These are phyloP conservation scores for Bisporella sp. DNA, from an alignment of 2,329 filamentous ascomycete genomes.

Conservation along the genomic window DNA sequence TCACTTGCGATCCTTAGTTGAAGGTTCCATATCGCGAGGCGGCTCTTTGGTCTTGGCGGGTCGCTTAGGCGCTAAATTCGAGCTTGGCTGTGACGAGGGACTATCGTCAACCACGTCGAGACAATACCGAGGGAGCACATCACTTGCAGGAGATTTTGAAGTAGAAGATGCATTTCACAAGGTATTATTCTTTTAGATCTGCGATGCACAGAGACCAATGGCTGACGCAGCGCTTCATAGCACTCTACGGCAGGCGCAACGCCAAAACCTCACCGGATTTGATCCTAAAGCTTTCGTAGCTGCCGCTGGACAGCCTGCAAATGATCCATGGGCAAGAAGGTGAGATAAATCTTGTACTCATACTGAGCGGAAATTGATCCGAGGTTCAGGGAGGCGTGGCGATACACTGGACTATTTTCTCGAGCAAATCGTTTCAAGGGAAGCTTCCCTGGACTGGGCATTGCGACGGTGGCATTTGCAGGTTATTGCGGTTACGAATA, in stretches of 20 bases:
- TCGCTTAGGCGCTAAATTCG: too few species aligned
- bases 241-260: conserved; percentile 28
- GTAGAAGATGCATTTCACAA: conserved; percentile 25
- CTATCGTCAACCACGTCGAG: too few species aligned
- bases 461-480: conserved; percentile 84
- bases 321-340: conserved; percentile 62
- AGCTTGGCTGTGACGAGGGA: too few species aligned
- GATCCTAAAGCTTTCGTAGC: conserved; percentile 74
- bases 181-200: conserved; percentile 14
- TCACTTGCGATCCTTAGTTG: too few species aligned
- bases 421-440: conserved; percentile 84
- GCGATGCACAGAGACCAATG: not conserved
- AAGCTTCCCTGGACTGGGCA: conserved; percentile 84
- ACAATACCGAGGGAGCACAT: too few species aligned
- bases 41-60: too few species aligned
- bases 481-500: conserved; percentile 87
- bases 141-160: too few species aligned
- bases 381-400: conserved; percentile 81
- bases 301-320: conserved; percentile 53
- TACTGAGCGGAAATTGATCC: not conserved
- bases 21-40: too few species aligned
- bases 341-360: conserved; percentile 33
- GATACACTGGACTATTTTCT: conserved; percentile 83
- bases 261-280: conserved; percentile 85
- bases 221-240: conserved; percentile 9